A percentile compares a stretch with the other conserved stretches of the same genome.
phyloP scores from a whole-genome alignment of 2,329 filamentous ascomycete species.

The Plenodomus biglobosus region DNA sequence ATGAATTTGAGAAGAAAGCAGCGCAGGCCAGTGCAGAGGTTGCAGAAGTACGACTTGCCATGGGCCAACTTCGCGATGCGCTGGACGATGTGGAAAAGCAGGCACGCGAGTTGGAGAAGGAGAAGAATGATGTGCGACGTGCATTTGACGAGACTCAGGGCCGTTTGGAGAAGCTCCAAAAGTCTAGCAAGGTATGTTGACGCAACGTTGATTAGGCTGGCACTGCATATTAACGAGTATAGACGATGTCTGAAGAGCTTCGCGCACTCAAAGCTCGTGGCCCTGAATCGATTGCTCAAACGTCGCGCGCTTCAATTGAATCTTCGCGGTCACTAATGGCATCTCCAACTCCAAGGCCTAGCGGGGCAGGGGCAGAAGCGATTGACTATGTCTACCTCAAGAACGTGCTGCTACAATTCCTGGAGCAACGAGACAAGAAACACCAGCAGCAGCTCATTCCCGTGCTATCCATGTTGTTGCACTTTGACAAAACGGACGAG shows the following conservation, averaged over 20 bases:
- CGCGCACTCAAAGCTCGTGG: slow-evolving; percentile 50
- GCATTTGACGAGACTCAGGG: slow-evolving; percentile 76
- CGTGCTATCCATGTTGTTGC: slow-evolving; percentile 72
- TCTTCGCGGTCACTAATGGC: slow-evolving; percentile 51
- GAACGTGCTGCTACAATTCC: slow-evolving; percentile 77
- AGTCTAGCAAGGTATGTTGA: slow-evolving; percentile 57
- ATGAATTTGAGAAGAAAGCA: slow-evolving; percentile 73
- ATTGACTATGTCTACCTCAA: slow-evolving; percentile 72
- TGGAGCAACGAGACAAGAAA: slow-evolving; percentile 78
- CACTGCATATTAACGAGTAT: background rate
- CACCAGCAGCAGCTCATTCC: slow-evolving; percentile 75
- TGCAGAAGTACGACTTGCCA: slow-evolving; percentile 72
- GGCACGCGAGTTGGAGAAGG: slow-evolving; percentile 78
- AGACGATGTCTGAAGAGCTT: slow-evolving; percentile 61
- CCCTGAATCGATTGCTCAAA: slow-evolving; percentile 52
- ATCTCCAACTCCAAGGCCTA: slow-evolving; percentile 51
- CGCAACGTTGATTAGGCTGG: background rate
- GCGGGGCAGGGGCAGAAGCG: slow-evolving; percentile 30
- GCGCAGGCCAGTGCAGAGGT: slow-evolving; percentile 72
- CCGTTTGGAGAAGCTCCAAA: slow-evolving; percentile 77
- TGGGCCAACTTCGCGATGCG: slow-evolving; percentile 74
- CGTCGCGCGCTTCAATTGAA: slow-evolving; percentile 62
- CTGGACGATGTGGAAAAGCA: slow-evolving; percentile 87
- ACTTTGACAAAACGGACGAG: slow-evolving; percentile 78
- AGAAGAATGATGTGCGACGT: slow-evolving; percentile 72